Base-by-base conservation (phyloP, 2,329 filamentous ascomycete genomes). In the Sordariomycetes sp. region DNA sequence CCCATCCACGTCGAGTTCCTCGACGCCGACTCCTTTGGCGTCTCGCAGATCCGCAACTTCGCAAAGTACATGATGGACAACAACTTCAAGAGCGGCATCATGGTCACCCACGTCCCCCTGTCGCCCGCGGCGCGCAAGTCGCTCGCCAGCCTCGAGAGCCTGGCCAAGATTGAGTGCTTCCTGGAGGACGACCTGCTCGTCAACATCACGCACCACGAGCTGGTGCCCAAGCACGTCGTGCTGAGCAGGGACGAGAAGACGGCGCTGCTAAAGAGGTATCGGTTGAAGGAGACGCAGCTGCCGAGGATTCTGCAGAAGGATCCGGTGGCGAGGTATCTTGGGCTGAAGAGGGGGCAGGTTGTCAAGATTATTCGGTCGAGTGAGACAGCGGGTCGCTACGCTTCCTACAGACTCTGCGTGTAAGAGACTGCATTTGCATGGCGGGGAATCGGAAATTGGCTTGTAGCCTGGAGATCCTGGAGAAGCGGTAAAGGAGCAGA, bases 301-400 rank as follows among this genome's bases (percentile, higher is more conserved):
- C 92, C 92, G 5, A 75, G 92, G 37, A 94, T 98, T 49, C 76
- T 94, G 59, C 75, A 84, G 45, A 85, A 84, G 46, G 92, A 98
- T 57, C 92, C 92, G 4, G 87, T 98, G 34, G 86, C 92, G 18
- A 80, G 83, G 49, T 98, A 96, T 58, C 66, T 95, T 36, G 92
- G 92, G 10, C 66, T 98, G 55, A 82, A 84, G 66, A 75, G 88
- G 54, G 87, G 88, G 4, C 85, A 95, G 61, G 88, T 98, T 4
- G 92, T 98, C 51, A 98, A 98, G 75, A 98, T 98, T 50, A 95
- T 98, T 50, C 73, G 92, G 45, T 88, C 82, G 58, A 88, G 82
- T 53, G 92, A 96, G 70, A 98, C 92, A 36, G 92, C 92, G 11
- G 92, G 92, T 41, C 74, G 92, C 34, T 98, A 98, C 63, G 92